Conservation (phyloP, 75 land plant species). For the Adiantum capillusveneris region DNA sequence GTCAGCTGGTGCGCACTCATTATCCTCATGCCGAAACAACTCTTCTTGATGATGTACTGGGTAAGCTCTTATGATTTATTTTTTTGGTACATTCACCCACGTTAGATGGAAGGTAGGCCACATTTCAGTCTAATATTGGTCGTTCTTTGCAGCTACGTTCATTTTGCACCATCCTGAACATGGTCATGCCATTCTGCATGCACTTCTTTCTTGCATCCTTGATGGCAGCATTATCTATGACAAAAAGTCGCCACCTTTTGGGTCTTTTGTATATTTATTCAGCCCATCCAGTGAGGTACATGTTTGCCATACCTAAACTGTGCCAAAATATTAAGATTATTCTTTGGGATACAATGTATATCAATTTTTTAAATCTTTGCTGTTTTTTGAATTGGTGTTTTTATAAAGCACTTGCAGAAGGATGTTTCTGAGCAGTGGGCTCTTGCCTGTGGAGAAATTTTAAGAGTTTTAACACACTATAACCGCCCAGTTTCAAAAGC, state of each 20-base stretch:
- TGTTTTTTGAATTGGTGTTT: no score
- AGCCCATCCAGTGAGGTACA: constrained; percentile 71
- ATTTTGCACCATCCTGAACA: constrained; percentile 94
- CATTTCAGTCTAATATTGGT: no score
- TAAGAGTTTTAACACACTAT: constrained; percentile 81
- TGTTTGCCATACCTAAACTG: constrained; percentile 1
- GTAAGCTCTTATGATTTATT: constrained; percentile 20
- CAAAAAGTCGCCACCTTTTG: constrained; percentile 60
- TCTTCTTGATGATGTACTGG: constrained; percentile 82
- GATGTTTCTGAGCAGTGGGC: constrained; percentile 91
- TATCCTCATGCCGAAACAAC: constrained; percentile 65
- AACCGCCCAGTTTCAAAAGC: constrained; percentile 70
- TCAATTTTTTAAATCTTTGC: no score
- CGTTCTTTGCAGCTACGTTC: constrained; percentile 65
- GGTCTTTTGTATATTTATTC: constrained; percentile 71
- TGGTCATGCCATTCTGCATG: constrained; percentile 82
- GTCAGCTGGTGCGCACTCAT: constrained; percentile 62
- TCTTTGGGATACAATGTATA: not conserved
- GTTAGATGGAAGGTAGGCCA: no score
- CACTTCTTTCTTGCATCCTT: constrained; percentile 74
- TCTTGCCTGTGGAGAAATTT: constrained; percentile 83
- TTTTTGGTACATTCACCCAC: no score
- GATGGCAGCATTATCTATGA: constrained; percentile 74
- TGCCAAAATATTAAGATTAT: not conserved
- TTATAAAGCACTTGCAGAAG: constrained; percentile 37